Conservation (phyloP, 2,329 filamentous ascomycete genomes). For the Aschersonia sp. region DNA sequence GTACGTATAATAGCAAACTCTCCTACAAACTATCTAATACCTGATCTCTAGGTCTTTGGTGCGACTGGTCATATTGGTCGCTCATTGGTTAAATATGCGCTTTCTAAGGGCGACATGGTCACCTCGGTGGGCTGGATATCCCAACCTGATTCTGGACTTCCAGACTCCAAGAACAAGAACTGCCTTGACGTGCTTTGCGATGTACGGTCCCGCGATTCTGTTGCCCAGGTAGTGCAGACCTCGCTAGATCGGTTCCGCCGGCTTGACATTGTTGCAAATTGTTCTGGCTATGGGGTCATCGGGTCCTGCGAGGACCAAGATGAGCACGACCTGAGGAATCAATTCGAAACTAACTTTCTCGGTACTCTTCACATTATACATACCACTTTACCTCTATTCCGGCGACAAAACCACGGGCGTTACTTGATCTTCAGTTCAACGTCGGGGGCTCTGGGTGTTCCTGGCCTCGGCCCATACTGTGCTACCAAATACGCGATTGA, state of each 20-base stretch:
- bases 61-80: constrained; percentile 95
- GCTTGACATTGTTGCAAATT: constrained; percentile 84
- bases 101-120: constrained; percentile 70
- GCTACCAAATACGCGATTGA: constrained; percentile 96
- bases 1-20: constrained; percentile 14
- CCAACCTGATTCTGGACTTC: constrained; percentile 59
- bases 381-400: constrained; percentile 74
- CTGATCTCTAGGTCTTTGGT: constrained; percentile 58
- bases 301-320: constrained; percentile 95
- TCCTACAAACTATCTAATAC: not conserved
- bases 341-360: constrained; percentile 97
- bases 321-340: constrained; percentile 83
- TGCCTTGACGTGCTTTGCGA: constrained; percentile 80
- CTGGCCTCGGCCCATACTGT: constrained; percentile 85
- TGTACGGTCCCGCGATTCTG: constrained; percentile 68
- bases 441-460: constrained; percentile 81
- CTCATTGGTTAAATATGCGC: constrained; percentile 69
- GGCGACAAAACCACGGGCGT: constrained; percentile 57
- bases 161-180: constrained; percentile 56
- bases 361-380: constrained; percentile 90
- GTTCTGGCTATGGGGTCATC: constrained; percentile 89
- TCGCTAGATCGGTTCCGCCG: constrained; percentile 63
- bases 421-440: constrained; percentile 95
- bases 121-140: constrained; percentile 72
- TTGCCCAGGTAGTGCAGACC: constrained; percentile 53